Percentiles rank a stretch among this genome's conserved stretches.
Evolutionary conservation across 495 filamentous ascomycete species (phyloP).

Genomic region (Hypoxylon rickii): DNA sequence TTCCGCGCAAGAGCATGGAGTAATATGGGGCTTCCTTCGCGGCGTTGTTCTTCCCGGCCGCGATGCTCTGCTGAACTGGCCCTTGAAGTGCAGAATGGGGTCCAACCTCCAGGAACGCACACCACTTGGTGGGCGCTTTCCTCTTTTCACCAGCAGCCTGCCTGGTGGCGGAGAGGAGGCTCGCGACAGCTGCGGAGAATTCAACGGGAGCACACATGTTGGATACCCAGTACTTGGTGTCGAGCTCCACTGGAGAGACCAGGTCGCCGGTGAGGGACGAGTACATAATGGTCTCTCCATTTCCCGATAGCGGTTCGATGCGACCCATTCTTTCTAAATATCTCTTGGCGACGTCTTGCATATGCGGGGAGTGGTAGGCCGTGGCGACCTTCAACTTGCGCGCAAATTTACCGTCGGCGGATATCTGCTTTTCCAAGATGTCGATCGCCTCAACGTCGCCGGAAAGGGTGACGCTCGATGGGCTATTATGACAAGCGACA

Average conservation of each 20-base stretch:
- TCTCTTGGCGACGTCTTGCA: too few species aligned
- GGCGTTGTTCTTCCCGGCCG: constrained; percentile 17
- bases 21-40: constrained; percentile 22
- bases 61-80: constrained; percentile 56
- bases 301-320: too few species aligned
- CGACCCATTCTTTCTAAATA: too few species aligned
- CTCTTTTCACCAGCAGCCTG: constrained; percentile 24
- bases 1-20: constrained; percentile 38
- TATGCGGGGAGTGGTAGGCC: constrained; percentile 54
- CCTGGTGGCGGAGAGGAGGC: constrained; percentile 43
- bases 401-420: constrained; percentile 42
- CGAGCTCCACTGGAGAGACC: constrained; percentile 28
- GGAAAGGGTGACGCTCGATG: constrained; percentile 47
- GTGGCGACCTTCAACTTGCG: constrained; percentile 44
- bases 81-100: constrained; percentile 50
- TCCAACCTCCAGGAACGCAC: constrained; percentile 38
- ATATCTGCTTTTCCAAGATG: constrained; percentile 31
- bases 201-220: constrained; percentile 50
- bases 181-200: too few species aligned
- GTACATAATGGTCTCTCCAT: constrained; percentile 44
- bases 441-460: constrained; percentile 43
- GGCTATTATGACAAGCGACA: constrained; percentile 52
- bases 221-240: constrained; percentile 44
- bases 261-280: constrained; percentile 45
- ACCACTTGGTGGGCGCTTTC: constrained; percentile 13